A percentile compares a stretch with the other conserved stretches of the same genome.
Conservation (phyloP, 169 alveolate genomes). For the Plasmodium berghei region DNA sequence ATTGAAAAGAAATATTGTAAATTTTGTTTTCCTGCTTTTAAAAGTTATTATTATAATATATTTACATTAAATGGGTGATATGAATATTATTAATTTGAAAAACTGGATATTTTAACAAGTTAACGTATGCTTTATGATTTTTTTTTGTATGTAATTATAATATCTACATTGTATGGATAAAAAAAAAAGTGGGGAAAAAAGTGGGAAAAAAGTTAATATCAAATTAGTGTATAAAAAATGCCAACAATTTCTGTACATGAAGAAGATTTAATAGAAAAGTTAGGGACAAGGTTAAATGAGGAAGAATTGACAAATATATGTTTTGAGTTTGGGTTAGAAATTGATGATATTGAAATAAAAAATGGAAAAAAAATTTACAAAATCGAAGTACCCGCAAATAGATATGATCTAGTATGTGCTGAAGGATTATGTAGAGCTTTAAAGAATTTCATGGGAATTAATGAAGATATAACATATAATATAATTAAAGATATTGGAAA, state of each 20-base stretch:
- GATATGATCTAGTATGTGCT: constrained; percentile 84
- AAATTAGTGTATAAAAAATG: constrained; percentile 67
- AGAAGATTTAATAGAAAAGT: constrained; percentile 79
- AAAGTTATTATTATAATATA: too few species aligned
- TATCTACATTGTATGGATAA: too few species aligned
- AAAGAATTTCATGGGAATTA: constrained; percentile 79
- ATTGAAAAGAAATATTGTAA: too few species aligned
- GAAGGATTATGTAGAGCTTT: constrained; percentile 88
- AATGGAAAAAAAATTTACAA: constrained; percentile 84
- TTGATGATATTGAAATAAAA: constrained; percentile 93
- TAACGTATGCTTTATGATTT: too few species aligned
- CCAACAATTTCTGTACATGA: constrained; percentile 89
- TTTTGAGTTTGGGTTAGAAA: constrained; percentile 97
- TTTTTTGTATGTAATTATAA: too few species aligned
- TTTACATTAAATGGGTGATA: too few species aligned
- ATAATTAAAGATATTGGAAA: neutral
- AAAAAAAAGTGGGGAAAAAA: too few species aligned
- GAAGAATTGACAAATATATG: constrained; percentile 94
- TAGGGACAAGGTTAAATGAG: constrained; percentile 87
- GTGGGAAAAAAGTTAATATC: too few species aligned
- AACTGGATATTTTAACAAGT: too few species aligned
- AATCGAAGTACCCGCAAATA: constrained; percentile 84
- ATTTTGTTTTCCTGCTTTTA: too few species aligned
- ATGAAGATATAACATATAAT: constrained; percentile 47
- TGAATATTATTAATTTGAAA: too few species aligned